A percentile compares a stretch with the other conserved stretches of the same genome.
phyloP scores from a whole-genome alignment of 1,284 basidiomycete species.

The Anthracocystis walkeri region DNA sequence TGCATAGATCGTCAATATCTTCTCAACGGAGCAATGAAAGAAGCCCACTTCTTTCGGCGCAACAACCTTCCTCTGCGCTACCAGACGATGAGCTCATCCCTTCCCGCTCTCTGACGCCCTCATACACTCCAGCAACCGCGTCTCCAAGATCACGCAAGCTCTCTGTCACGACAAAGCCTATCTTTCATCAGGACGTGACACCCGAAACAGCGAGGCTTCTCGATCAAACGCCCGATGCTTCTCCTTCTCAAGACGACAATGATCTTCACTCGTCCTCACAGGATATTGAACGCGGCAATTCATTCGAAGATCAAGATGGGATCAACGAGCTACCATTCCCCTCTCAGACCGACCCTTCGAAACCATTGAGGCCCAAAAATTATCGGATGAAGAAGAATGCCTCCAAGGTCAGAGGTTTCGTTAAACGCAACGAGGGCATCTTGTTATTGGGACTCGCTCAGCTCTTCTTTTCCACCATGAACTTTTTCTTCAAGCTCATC shows the following conservation, averaged over 20 bases:
- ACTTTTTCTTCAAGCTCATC: constrained; percentile 76
- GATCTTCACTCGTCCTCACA: constrained; percentile 10
- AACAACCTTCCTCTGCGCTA: constrained; percentile 4
- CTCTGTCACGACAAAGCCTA: constrained; percentile 19
- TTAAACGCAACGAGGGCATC: constrained; percentile 49
- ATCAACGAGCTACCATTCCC: constrained; percentile 45
- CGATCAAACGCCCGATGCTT: constrained; percentile 2
- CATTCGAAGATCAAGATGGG: constrained; percentile 10
- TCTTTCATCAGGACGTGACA: constrained; percentile 9
- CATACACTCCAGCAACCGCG: constrained; percentile 11
- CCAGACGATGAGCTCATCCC: constrained; percentile 21
- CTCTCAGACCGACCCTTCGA: constrained; percentile 41
- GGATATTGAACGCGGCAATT: constrained; percentile 28
- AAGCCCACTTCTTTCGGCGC: constrained; percentile 36
- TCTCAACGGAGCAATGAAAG: constrained; percentile 41
- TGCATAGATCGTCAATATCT: constrained; percentile 31
- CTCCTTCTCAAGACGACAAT: constrained; percentile 1
- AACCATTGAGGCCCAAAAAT: constrained; percentile 43
- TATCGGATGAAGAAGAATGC: constrained; percentile 29
- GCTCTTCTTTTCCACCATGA: constrained; percentile 71
- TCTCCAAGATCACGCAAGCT: constrained; percentile 26
- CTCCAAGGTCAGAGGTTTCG: constrained; percentile 28
- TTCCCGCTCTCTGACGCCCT: constrained; percentile 19
- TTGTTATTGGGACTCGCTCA: constrained; percentile 43
- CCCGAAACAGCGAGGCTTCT: constrained; percentile 30